Conservation (phyloP, 192 early-diverging fungal species). For the Chytriomyces confervae region DNA sequence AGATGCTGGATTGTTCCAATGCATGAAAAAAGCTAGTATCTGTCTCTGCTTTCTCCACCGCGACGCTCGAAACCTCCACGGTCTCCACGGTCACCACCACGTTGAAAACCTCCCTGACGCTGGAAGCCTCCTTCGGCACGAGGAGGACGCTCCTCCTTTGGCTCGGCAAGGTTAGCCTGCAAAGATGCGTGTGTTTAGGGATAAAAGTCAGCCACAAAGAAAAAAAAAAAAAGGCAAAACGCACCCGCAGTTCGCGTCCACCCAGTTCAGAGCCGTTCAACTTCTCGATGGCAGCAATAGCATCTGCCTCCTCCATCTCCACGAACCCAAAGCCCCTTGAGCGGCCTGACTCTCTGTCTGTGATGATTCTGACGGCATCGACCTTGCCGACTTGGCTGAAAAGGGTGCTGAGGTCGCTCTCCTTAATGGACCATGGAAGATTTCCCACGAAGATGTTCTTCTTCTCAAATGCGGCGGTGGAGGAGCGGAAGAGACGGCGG, state of each 20-base stretch:
- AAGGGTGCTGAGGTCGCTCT: slow-evolving; percentile 61
- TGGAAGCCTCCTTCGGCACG: background rate
- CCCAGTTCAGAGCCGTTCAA: slow-evolving; percentile 43
- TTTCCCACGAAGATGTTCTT: slow-evolving; percentile 73
- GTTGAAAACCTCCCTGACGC: slow-evolving; percentile 20
- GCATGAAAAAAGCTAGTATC: slow-evolving; percentile 1
- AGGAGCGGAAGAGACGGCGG: slow-evolving; percentile 10
- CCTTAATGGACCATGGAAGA: slow-evolving; percentile 67
- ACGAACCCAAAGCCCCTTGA: slow-evolving; percentile 70
- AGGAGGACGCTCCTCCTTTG: slow-evolving; percentile 4
- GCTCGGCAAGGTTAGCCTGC: slow-evolving; percentile 13
- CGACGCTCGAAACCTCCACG: slow-evolving; percentile 21
- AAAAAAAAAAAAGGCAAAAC: slow-evolving; percentile 11
- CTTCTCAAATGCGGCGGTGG: background rate
- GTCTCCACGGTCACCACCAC: slow-evolving; percentile 8
- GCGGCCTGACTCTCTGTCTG: slow-evolving; percentile 68
- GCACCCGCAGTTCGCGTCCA: slow-evolving; percentile 45
- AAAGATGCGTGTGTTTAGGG: slow-evolving; percentile 1
- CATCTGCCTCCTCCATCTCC: slow-evolving; percentile 45
- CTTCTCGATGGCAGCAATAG: slow-evolving; percentile 40
- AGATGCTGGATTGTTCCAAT: background rate
- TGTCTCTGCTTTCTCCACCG: slow-evolving; percentile 12
- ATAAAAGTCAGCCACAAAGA: slow-evolving; percentile 1
- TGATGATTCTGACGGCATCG: slow-evolving; percentile 71
- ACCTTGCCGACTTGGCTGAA: slow-evolving; percentile 73